Evolutionary conservation across 805 yeast genomes (phyloP), one percentile per base, ranked within the genome.

Genomic region (Lipomyces starkeyi): DNA sequence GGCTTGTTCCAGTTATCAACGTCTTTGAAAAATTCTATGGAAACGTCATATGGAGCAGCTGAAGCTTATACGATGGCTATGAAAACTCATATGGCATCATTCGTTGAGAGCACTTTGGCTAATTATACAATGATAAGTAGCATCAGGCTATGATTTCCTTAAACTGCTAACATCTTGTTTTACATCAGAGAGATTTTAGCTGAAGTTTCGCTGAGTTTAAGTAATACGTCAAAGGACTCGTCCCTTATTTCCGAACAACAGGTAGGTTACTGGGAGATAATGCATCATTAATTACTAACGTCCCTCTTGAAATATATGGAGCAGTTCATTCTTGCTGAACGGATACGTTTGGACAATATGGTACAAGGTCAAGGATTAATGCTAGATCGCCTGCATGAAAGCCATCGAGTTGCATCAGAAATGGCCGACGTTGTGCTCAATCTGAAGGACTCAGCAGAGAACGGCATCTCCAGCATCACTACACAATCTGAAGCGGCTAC

Each of bases 81-180:
- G 59, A 25, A 32, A 22, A 13, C 27, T 9, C 59, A 57, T 37
- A 57, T 57, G 40, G 29, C 49, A 27, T 20, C 27, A 14, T 34
- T 57, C 34, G 27, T 57, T 25, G 59, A 57, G 27, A 32, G 27
- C 47, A 34, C 59, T 9, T 13, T 32, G 17, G 59, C 59, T 5
- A 32, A 57, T 14, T 34, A 32, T 9, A 25, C 59, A 57, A 27
- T 29, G 59, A 57, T 57, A 57, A 34, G 59, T 20, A 57, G 25
- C 27, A 14, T 17, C 25, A 17, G n/a, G 2, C 58, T 22, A 53
- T 53, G 34, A 25, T 53, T 25, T 53, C 17, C 56, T 53, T 35
- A 54, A 14, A 17, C 47, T 29, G n/a, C 59, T 57, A 22, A 25
- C 17, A 13, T 25, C 20, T 11, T 29, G 7, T 25, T 29, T 25